phyloP scores from a whole-genome alignment of 1,284 basidiomycete genomes.

The Fomes fomentarius region DNA sequence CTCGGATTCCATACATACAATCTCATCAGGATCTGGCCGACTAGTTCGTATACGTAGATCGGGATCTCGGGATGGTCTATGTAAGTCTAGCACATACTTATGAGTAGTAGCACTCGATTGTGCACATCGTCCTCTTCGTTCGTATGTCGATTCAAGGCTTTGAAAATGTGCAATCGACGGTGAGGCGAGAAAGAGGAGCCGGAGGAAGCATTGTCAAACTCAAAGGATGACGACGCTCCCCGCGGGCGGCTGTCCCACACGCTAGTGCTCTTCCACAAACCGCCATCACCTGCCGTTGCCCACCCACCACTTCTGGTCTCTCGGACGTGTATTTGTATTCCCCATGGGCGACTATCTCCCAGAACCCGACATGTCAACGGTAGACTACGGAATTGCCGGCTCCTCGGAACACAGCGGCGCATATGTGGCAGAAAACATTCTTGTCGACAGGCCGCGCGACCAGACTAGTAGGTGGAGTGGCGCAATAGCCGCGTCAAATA shows the following conservation, averaged over 20 bases:
- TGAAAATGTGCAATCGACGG: too few relatives aligned
- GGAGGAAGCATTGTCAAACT: too few relatives aligned
- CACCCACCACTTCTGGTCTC: not conserved
- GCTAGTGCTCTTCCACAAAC: slow-evolving; percentile 12
- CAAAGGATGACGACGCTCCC: slow-evolving; percentile 11
- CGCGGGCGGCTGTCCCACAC: slow-evolving; percentile 8
- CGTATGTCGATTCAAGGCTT: too few relatives aligned
- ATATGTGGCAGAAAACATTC: slow-evolving; percentile 71
- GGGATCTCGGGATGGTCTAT: not conserved
- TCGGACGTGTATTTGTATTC: not conserved
- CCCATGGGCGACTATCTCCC: slow-evolving; percentile 4
- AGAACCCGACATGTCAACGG: slow-evolving; percentile 15
- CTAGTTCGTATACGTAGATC: not conserved
- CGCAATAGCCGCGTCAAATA: slow-evolving; percentile 53
- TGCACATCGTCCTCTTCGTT: too few relatives aligned
- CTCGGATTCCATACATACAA: not conserved
- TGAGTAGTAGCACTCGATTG: too few relatives aligned
- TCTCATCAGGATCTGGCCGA: not conserved
- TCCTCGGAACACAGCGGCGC: slow-evolving; percentile 71
- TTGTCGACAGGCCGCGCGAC: slow-evolving; percentile 63
- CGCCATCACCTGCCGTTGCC: slow-evolving; percentile 6
- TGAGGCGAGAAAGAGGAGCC: too few relatives aligned
- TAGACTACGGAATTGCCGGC: slow-evolving; percentile 55
- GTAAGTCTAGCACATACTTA: not conserved
- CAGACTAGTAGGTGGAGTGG: slow-evolving; percentile 75